phyloP scores from a whole-genome alignment of 305 asterid species.

The Fraxinus floribunda region DNA sequence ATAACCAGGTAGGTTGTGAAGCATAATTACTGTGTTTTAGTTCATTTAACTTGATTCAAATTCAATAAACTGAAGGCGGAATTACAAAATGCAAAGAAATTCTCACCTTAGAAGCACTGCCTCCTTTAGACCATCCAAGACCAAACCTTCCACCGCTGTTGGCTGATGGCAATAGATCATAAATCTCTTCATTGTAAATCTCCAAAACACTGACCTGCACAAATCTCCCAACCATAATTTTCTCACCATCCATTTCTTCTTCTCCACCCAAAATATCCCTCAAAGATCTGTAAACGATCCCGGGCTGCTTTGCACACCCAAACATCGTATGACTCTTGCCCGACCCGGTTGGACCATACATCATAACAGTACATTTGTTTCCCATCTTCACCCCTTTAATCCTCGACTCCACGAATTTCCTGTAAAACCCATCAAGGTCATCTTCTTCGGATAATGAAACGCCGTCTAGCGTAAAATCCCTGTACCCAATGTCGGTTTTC shows the following conservation, averaged over 20 bases:
- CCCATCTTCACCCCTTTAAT: conserved; percentile 78
- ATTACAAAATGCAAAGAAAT: background rate
- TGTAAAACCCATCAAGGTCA: conserved; percentile 68
- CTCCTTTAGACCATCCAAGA: conserved; percentile 73
- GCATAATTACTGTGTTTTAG: background rate
- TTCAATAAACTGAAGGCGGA: background rate
- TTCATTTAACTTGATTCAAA: background rate
- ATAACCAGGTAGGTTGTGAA: background rate
- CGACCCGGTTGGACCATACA: conserved; percentile 97
- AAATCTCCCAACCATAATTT: conserved; percentile 52
- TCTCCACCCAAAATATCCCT: conserved; percentile 71
- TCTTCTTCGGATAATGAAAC: conserved; percentile 81
- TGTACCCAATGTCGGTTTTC: conserved; percentile 77
- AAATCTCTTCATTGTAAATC: conserved; percentile 85
- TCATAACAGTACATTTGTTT: conserved; percentile 82
- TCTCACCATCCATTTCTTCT: conserved; percentile 45
- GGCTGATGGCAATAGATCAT: conserved; percentile 61
- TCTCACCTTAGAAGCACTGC: conserved; percentile 73
- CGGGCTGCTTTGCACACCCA: conserved; percentile 69
- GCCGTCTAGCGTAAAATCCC: conserved; percentile 81
- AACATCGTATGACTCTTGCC: conserved; percentile 97
- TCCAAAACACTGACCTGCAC: conserved; percentile 91
- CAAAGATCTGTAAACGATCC: conserved; percentile 76
- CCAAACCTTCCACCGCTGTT: conserved; percentile 63
- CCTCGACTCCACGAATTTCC: conserved; percentile 68